phyloP scores from a whole-genome alignment of 2,329 filamentous ascomycete species.

The Diaporthe aspalathi region DNA sequence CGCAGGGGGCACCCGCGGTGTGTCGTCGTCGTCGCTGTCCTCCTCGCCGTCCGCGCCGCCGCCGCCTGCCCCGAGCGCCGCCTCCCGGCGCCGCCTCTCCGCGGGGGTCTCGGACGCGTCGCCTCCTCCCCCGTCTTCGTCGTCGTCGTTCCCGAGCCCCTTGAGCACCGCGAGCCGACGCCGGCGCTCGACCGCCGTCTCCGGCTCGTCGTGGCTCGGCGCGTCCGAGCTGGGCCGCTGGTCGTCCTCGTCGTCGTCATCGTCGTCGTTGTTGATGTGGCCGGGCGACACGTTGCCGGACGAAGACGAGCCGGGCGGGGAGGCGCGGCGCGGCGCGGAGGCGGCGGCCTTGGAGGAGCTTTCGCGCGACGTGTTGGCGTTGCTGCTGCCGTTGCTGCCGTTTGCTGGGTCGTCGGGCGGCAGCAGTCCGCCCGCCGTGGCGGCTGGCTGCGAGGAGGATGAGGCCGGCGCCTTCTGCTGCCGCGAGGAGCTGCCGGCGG shows the following conservation, averaged over 20 bases:
- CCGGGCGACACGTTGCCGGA: conserved; percentile 30
- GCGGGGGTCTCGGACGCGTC: conserved; percentile 77
- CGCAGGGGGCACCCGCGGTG: conserved; percentile 61
- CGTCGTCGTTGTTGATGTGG: too few species aligned
- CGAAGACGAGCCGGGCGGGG: conserved; percentile 12
- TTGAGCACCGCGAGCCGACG: conserved; percentile 69
- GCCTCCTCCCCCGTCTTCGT: conserved; percentile 52
- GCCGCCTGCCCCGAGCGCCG: conserved; percentile 65
- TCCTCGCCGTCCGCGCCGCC: conserved; percentile 57
- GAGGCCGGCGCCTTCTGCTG: conserved; percentile 15
- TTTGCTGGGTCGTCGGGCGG: not conserved
- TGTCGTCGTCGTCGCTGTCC: conserved; percentile 69
- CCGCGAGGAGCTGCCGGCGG: conserved; percentile 2
- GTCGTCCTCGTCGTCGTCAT: not conserved
- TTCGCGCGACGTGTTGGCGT: conserved; percentile 16
- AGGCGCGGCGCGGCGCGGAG: conserved; percentile 11
- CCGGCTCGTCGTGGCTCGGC: conserved; percentile 57
- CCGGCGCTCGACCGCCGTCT: conserved; percentile 77
- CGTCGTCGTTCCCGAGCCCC: conserved; percentile 54
- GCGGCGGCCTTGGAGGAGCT: conserved; percentile 31
- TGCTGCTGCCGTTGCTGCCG: not conserved
- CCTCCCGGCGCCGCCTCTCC: conserved; percentile 78
- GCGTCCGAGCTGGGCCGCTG: conserved; percentile 34
- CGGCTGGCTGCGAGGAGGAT: not conserved
- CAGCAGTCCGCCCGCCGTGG: not conserved